Evolutionary conservation across 2,329 filamentous ascomycete species (phyloP), one percentile per base, ranked within the genome.

Genomic region (Tolypocladium endophyticum): DNA sequence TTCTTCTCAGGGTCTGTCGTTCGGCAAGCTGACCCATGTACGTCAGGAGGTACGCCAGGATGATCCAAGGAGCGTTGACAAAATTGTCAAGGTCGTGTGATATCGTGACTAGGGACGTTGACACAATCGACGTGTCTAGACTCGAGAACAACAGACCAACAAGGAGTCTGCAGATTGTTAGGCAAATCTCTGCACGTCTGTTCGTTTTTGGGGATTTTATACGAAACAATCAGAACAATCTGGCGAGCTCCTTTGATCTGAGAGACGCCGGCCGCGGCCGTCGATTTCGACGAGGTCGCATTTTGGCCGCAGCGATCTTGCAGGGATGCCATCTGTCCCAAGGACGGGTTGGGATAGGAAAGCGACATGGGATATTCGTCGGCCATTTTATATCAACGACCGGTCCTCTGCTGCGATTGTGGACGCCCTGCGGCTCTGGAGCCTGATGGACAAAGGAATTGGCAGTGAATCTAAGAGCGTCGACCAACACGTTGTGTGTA

Each of bases 51-150:
- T 85, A 85, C 0, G 81, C 76, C 56, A 84, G 68, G 4, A 84
- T 75, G 39, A 83, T 76, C 81, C 82, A 85, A 35, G 80, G 77
- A 3, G 78, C 77, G 61, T 81, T 77, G 56, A 76, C 71, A 63
- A 80, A 81, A 63, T 83, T 77, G 11, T 75, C 65, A 20, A 83
- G 71, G 56, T 83, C 78, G 45, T 77, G 71, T 4, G 81, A 82
- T 59, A 85, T 82, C 25, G 79, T 79, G n/a, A 83, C 75, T 0
- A 85, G 73, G 2, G 82, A 82, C 0, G 82, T 84, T 18, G 81
- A 82, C 20, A 84, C 79, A 59, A 85, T 84, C 0, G 81, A 83
- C 1, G 80, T 81, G 61, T 85, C 82, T 45, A 84, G 73, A 33
- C 78, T 82, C 4, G 82, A 82, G 64, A 85, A 81, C 20, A 85